Percentiles rank a stretch among this genome's conserved stretches.
phyloP scores from a whole-genome alignment of 2,329 filamentous ascomycete species.

The Botryotinia globosa region DNA sequence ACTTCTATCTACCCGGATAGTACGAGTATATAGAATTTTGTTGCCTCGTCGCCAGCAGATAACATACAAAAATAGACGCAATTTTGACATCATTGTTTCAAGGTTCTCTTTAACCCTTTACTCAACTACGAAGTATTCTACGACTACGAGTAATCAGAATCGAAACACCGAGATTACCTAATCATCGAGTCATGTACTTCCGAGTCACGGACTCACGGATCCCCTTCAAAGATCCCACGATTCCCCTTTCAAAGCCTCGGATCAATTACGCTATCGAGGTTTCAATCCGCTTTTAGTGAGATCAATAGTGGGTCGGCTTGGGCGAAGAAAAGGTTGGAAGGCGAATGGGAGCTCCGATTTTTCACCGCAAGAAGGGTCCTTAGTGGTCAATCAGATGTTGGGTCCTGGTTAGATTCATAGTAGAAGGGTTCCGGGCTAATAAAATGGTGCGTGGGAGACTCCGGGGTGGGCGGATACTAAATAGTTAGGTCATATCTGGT shows the following conservation, averaged over 20 bases:
- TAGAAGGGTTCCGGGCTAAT: neutral
- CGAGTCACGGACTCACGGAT: neutral
- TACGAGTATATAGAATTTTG: neutral
- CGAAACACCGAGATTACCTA: neutral
- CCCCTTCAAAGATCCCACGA: neutral
- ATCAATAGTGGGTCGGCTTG: neutral
- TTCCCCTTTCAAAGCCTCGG: neutral
- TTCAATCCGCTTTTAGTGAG: neutral
- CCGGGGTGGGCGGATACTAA: conserved; percentile 2
- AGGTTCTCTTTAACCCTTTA: neutral
- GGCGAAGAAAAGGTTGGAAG: neutral
- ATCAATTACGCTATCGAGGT: conserved; percentile 3
- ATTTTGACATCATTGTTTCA: neutral
- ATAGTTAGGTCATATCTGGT: neutral
- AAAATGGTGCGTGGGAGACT: neutral
- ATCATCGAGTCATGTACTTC: conserved; percentile 1
- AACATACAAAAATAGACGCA: neutral
- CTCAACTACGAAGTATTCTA: neutral
- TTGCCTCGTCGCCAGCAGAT: neutral
- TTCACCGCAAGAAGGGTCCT: neutral
- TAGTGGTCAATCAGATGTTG: neutral
- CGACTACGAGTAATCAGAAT: too few relatives aligned
- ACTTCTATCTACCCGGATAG: neutral
- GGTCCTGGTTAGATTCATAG: neutral
- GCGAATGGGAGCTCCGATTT: conserved; percentile 4